Evolutionary conservation across 202 grass and related monocot genomes (phyloP).

Genomic region (Digitaria exilis): DNA sequence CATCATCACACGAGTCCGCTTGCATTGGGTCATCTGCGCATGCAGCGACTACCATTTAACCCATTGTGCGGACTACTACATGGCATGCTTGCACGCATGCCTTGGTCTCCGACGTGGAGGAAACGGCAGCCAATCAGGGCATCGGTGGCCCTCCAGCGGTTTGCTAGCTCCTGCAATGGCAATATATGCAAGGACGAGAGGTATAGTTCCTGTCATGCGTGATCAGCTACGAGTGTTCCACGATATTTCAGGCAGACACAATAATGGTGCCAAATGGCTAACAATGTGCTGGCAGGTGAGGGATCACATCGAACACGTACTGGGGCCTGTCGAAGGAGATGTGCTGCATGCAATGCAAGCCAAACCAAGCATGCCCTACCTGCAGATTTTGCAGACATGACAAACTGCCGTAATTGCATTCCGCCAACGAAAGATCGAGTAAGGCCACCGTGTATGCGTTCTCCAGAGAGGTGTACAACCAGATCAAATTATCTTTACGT

Average conservation of each 20-base stretch:
- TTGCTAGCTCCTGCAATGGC: no score
- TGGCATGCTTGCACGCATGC: no score
- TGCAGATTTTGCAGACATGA: background rate
- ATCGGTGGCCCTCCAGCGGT: no score
- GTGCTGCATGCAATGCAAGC: background rate
- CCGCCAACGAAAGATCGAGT: background rate
- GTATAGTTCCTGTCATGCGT: no score
- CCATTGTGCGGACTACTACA: no score
- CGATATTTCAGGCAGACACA: background rate
- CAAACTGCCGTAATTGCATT: background rate
- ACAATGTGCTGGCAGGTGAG: background rate
- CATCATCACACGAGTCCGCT: no score
- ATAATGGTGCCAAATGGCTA: background rate
- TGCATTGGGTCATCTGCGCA: no score
- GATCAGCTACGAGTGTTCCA: background rate
- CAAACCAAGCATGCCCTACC: background rate
- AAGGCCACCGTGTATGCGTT: background rate
- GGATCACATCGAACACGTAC: background rate
- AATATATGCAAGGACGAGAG: no score
- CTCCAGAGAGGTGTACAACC: background rate
- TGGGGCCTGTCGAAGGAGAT: background rate
- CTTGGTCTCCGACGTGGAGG: no score
- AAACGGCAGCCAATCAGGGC: no score
- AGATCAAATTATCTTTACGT: background rate
- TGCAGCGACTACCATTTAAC: no score